Evolutionary conservation across 1,284 basidiomycete species (phyloP).

Genomic region (Bondarzewia mesenterica): DNA sequence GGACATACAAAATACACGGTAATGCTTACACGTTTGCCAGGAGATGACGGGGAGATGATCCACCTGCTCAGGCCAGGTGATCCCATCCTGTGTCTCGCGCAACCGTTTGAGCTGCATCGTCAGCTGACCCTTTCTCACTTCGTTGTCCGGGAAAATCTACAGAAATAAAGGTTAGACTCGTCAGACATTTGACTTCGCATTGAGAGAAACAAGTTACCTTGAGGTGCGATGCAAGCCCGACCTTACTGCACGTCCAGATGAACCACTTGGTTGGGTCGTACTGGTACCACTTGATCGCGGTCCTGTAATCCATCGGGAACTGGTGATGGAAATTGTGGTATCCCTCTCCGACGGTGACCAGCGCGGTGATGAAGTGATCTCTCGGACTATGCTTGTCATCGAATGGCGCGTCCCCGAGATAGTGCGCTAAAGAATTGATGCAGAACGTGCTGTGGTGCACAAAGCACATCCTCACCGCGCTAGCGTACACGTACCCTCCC

Average conservation of each 20-base stretch:
- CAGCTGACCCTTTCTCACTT: constrained; percentile 77
- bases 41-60: constrained; percentile 69
- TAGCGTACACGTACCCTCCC: constrained; percentile 76
- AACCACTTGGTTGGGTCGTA: constrained; percentile 76
- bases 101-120: constrained; percentile 80
- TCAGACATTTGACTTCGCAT: neutral
- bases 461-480: constrained; percentile 55
- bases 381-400: constrained; percentile 80
- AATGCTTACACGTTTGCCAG: constrained; percentile 70
- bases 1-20: neutral
- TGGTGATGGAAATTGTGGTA: constrained; percentile 93
- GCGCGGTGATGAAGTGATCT: constrained; percentile 82
- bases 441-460: constrained; percentile 86
- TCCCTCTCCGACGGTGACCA: constrained; percentile 85
- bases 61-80: constrained; percentile 61
- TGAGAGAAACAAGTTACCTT: constrained; percentile 28
- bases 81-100: constrained; percentile 52
- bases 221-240: constrained; percentile 75
- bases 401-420: constrained; percentile 76
- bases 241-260: constrained; percentile 53
- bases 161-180: neutral
- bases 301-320: constrained; percentile 82
- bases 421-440: constrained; percentile 89
- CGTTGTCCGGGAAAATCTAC: constrained; percentile 70
- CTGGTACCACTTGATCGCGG: constrained; percentile 64